A percentile compares a stretch with the other conserved stretches of the same genome.
Evolutionary conservation across 495 filamentous ascomycete genomes (phyloP).

Genomic region (Trichocladium uniseriatum): DNA sequence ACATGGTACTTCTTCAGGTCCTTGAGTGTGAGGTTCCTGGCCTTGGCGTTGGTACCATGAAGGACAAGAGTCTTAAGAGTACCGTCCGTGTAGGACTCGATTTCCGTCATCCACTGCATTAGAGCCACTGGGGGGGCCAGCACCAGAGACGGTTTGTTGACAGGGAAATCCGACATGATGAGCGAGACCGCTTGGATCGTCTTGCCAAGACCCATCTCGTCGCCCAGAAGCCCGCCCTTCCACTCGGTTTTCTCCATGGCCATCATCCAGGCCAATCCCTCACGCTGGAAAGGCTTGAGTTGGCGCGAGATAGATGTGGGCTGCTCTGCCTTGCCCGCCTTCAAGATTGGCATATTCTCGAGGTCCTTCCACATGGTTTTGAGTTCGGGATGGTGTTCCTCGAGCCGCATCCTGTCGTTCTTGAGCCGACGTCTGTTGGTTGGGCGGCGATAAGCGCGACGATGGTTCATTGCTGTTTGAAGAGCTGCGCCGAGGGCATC

Average conservation of each 20-base stretch:
- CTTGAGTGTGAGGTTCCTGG: slow-evolving; percentile 61
- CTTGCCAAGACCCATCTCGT: slow-evolving; percentile 98
- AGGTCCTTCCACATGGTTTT: slow-evolving; percentile 76
- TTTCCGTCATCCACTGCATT: slow-evolving; percentile 96
- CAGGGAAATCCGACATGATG: slow-evolving; percentile 94
- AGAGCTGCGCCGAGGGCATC: slow-evolving; percentile 2
- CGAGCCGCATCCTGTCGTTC: slow-evolving; percentile 38
- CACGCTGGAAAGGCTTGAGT: slow-evolving; percentile 84
- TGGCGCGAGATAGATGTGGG: slow-evolving; percentile 68
- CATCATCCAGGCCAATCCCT: slow-evolving; percentile 90
- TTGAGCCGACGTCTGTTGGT: slow-evolving; percentile 18
- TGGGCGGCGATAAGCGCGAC: slow-evolving; percentile 23
- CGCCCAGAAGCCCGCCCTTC: slow-evolving; percentile 81
- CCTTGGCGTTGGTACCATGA: slow-evolving; percentile 75
- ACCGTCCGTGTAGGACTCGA: slow-evolving; percentile 80
- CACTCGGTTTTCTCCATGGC: slow-evolving; percentile 77
- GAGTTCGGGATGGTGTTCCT: slow-evolving; percentile 67
- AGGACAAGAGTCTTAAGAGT: slow-evolving; percentile 81
- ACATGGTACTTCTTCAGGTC: slow-evolving; percentile 78
- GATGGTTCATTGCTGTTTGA: slow-evolving; percentile 5
- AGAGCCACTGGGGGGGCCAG: slow-evolving; percentile 89
- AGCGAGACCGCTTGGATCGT: slow-evolving; percentile 95
- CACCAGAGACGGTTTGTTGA: slow-evolving; percentile 71
- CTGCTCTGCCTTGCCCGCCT: slow-evolving; percentile 58
- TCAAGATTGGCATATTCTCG: slow-evolving; percentile 53